Evolutionary conservation across 805 yeast genomes (phyloP).

Genomic region (Wickerhamomyces strasburgensis): DNA sequence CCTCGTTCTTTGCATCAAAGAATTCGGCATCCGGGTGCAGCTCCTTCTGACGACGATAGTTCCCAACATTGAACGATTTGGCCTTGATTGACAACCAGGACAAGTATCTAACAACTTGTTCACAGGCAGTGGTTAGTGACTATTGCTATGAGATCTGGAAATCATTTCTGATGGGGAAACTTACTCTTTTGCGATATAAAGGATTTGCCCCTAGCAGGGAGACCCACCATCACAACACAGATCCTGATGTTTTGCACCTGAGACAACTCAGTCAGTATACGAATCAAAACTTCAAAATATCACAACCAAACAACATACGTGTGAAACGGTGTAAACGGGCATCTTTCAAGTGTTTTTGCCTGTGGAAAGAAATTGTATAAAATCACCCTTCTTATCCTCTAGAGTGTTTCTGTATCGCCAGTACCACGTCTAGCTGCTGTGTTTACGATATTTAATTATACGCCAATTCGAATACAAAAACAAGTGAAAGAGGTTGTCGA

Average conservation of each 20-base stretch:
- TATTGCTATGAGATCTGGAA: neutral
- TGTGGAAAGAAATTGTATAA: no score
- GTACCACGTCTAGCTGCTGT: no score
- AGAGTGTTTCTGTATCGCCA: neutral
- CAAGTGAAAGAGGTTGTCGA: no score
- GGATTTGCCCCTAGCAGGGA: conserved; percentile 91
- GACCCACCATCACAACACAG: conserved; percentile 85
- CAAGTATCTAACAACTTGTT: conserved; percentile 71
- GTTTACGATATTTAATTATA: no score
- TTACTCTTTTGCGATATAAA: conserved; percentile 82
- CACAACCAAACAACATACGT: conserved; percentile 22
- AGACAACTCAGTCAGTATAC: no score
- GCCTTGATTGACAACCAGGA: conserved; percentile 89
- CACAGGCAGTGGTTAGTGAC: conserved; percentile 1
- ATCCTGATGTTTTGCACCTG: conserved; percentile 65
- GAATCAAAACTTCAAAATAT: no score
- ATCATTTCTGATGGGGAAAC: conserved; percentile 4
- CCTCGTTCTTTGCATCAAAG: conserved; percentile 62
- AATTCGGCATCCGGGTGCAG: conserved; percentile 72
- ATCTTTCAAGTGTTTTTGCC: conserved; percentile 13
- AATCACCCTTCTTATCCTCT: neutral
- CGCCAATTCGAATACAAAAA: no score
- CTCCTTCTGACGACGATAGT: conserved; percentile 64
- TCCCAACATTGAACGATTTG: conserved; percentile 85
- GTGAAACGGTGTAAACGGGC: conserved; percentile 36